These are phyloP conservation scores for Acephala macrosclerotiorum DNA, from an alignment of 2,329 filamentous ascomycete genomes.

Conservation along the genomic window DNA sequence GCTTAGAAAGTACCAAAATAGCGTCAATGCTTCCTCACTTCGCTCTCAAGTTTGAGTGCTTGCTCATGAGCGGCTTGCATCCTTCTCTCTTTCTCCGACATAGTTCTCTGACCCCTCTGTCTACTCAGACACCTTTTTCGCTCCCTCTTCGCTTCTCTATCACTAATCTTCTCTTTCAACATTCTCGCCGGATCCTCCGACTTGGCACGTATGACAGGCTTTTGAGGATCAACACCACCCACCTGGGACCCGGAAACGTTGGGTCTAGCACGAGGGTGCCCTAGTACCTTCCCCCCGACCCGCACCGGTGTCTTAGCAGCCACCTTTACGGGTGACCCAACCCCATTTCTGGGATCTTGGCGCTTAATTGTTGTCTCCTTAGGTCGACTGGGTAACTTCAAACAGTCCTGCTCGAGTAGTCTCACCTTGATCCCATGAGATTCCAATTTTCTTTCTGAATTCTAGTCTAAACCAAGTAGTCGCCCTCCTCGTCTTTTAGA, in stretches of 20 bases:
- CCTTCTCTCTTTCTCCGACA: neutral
- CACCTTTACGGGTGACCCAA: neutral
- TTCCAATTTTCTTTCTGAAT: too few relatives aligned
- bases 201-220: neutral
- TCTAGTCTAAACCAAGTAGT: too few relatives aligned
- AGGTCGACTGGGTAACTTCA: neutral
- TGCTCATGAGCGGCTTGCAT: neutral
- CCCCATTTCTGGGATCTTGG: neutral
- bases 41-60: neutral
- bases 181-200: neutral
- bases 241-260: neutral
- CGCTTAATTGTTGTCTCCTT: neutral
- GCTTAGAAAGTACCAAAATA: neutral
- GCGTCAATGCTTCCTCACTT: constrained; percentile 1
- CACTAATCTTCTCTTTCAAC: neutral
- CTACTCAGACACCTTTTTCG: neutral
- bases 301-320: neutral
- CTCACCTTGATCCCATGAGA: too few relatives aligned
- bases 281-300: neutral
- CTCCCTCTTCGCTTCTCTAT: too few relatives aligned
- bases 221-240: neutral
- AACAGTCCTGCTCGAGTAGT: too few relatives aligned
- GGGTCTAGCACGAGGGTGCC: neutral
- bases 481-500: too few relatives aligned
- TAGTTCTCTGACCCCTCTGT: neutral